A percentile compares a stretch with the other conserved stretches of the same genome.
Conservation (phyloP, 2,329 filamentous ascomycete species). For the Exophiala bonariae region DNA sequence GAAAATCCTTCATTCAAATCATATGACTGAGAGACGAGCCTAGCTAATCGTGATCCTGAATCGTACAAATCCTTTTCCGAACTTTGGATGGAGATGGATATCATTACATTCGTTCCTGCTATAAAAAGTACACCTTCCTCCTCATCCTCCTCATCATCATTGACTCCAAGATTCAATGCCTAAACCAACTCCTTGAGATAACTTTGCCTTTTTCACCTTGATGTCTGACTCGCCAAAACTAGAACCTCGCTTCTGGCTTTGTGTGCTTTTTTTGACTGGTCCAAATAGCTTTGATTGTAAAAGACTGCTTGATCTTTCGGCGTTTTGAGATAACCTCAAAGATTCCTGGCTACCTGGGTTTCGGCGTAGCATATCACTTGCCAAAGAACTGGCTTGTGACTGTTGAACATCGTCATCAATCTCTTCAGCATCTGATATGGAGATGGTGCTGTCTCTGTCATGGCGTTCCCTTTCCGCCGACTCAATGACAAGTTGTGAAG, state of each 20-base stretch:
- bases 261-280: conserved; percentile 57
- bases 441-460: conserved; percentile 85
- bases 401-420: conserved; percentile 66
- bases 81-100: conserved; percentile 27
- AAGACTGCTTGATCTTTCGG: conserved; percentile 45
- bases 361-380: conserved; percentile 71
- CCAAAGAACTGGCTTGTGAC: conserved; percentile 76
- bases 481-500: conserved; percentile 31
- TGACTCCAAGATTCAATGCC: conserved; percentile 51
- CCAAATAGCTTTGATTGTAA: conserved; percentile 66
- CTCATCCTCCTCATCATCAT: conserved; percentile 6
- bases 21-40: conserved; percentile 2
- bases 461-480: conserved; percentile 50
- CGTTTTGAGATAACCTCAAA: conserved; percentile 36
- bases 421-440: conserved; percentile 58
- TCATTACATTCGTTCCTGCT: conserved; percentile 13
- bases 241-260: conserved; percentile 43
- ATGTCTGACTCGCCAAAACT: conserved; percentile 37
- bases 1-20: background rate
- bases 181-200: conserved; percentile 53
- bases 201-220: conserved; percentile 52
- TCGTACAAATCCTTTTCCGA: conserved; percentile 1
- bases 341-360: conserved; percentile 44
- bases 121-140: conserved; percentile 8
- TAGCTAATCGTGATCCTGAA: background rate